phyloP scores from a whole-genome alignment of 2,329 filamentous ascomycete genomes.

The Alternaria tenuissima region DNA sequence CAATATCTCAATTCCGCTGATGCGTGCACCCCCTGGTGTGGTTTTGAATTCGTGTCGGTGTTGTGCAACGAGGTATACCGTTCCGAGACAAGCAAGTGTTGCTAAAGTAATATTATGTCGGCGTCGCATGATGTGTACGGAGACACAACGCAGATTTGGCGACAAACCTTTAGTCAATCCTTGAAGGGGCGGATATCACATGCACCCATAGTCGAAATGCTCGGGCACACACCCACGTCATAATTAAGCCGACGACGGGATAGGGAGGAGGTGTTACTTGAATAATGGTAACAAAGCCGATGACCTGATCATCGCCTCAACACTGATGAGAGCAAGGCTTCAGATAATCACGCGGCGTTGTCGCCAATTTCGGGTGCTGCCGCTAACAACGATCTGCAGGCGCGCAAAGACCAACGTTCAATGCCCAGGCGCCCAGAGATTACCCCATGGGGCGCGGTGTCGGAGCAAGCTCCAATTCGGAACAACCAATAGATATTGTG shows the following conservation, averaged over 20 bases:
- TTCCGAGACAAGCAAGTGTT: slow-evolving; percentile 16
- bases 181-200: background rate
- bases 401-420: slow-evolving; percentile 8
- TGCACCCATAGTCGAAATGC: background rate
- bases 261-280: background rate
- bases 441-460: slow-evolving; percentile 16
- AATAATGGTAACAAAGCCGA: background rate
- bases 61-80: slow-evolving; percentile 5
- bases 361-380: slow-evolving; percentile 4
- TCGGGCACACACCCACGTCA: background rate
- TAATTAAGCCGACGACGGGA: background rate
- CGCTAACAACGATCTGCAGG: slow-evolving; percentile 13
- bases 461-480: slow-evolving; percentile 26
- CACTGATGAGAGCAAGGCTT: background rate
- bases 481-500: slow-evolving; percentile 19
- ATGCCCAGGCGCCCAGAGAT: slow-evolving; percentile 11
- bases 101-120: slow-evolving; percentile 18
- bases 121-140: slow-evolving; percentile 11
- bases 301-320: background rate
- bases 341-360: slow-evolving; percentile 7
- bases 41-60: background rate
- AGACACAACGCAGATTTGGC: background rate
- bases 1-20: slow-evolving; percentile 10
- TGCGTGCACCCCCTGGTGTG: background rate
- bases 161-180: background rate